These are phyloP conservation scores for Linnemannia schmuckeri DNA, from an alignment of 192 early-diverging fungal genomes.

Conservation along the genomic window DNA sequence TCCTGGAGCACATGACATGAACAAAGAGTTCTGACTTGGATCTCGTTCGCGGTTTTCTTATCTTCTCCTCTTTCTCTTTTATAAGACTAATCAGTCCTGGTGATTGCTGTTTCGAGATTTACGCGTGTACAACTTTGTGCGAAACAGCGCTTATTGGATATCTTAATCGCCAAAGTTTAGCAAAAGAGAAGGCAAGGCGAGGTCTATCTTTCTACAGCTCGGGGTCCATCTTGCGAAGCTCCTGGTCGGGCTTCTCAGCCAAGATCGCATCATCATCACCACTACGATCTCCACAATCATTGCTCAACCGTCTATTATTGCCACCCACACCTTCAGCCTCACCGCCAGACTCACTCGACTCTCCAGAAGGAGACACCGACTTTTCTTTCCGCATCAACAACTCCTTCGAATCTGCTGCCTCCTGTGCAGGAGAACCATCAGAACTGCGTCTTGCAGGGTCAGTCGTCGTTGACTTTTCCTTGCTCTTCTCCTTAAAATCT, in stretches of 20 bases:
- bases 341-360: neutral
- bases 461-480: neutral
- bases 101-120: too few relatives aligned
- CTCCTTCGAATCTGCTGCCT: neutral
- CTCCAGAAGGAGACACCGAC: neutral
- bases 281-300: neutral
- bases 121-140: too few relatives aligned
- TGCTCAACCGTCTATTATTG: neutral
- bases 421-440: neutral
- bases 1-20: too few relatives aligned
- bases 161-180: too few relatives aligned
- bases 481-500: constrained; percentile 38
- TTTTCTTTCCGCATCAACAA: neutral
- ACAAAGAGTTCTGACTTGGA: too few relatives aligned
- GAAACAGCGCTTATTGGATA: too few relatives aligned
- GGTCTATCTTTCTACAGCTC: neutral
- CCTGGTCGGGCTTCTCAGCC: neutral
- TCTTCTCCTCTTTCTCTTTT: too few relatives aligned
- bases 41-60: too few relatives aligned
- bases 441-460: neutral
- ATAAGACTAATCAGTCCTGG: too few relatives aligned
- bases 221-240: neutral
- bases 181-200: too few relatives aligned
- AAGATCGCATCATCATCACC: neutral
- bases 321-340: neutral